phyloP scores from a whole-genome alignment of 495 filamentous ascomycete genomes.

The Talaromyces proteolyticus region DNA sequence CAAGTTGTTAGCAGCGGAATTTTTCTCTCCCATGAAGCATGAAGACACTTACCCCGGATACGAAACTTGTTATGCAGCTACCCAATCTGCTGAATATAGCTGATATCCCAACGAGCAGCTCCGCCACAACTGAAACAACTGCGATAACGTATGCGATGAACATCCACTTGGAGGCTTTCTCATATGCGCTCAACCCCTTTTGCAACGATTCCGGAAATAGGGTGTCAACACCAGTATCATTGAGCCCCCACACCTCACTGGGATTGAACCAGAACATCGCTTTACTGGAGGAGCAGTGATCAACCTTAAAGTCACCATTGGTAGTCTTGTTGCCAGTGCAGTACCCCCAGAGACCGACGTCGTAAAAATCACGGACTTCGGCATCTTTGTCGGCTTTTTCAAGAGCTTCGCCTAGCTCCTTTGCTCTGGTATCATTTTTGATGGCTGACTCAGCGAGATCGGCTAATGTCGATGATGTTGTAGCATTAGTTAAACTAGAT shows the following conservation, averaged over 20 bases:
- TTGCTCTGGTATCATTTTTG: constrained; percentile 19
- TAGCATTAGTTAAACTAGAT: constrained; percentile 24
- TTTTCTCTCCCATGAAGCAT: constrained; percentile 29
- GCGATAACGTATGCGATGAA: constrained; percentile 64
- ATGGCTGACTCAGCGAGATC: constrained; percentile 9
- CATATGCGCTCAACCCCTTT: constrained; percentile 63
- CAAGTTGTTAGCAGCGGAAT: constrained; percentile 11
- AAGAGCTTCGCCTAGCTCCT: constrained; percentile 23
- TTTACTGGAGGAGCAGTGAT: constrained; percentile 49
- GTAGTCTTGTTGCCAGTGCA: constrained; percentile 61
- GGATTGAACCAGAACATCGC: constrained; percentile 75
- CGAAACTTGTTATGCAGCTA: constrained; percentile 71
- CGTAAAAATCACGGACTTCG: constrained; percentile 69
- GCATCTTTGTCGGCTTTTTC: constrained; percentile 37
- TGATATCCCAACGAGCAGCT: constrained; percentile 63
- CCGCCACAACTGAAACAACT: constrained; percentile 60
- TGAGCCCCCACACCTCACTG: constrained; percentile 52
- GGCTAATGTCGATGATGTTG: constrained; percentile 12
- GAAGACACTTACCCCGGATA: constrained; percentile 46
- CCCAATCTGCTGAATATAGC: constrained; percentile 64
- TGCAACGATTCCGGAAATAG: constrained; percentile 54
- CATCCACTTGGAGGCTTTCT: constrained; percentile 71
- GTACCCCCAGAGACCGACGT: constrained; percentile 80
- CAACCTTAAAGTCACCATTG: constrained; percentile 26
- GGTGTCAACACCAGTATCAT: constrained; percentile 45